Percentiles rank a stretch among this genome's conserved stretches.
Evolutionary conservation across 768 basidiomycete genomes (phyloP).

Genomic region (Trametes cinnabarina): DNA sequence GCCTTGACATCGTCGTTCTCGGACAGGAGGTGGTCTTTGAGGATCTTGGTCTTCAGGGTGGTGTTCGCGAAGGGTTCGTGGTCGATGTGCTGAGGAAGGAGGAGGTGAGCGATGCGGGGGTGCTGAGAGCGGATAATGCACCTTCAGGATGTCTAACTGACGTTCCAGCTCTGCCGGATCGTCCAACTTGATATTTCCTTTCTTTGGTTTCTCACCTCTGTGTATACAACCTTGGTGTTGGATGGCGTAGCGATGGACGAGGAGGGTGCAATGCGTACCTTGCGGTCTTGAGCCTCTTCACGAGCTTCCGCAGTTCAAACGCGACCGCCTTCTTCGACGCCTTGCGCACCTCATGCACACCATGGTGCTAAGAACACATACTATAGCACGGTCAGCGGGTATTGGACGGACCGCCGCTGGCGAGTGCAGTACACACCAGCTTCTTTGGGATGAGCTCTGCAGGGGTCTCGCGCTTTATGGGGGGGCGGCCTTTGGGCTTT

Average conservation of each 20-base stretch:
- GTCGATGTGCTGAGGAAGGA: constrained; percentile 35
- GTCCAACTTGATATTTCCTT: constrained; percentile 29
- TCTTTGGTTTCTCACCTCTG: constrained; percentile 33
- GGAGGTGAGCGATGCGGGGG: constrained; percentile 1
- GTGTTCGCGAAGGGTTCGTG: constrained; percentile 58
- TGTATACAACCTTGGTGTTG: background rate
- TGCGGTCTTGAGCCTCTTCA: constrained; percentile 75
- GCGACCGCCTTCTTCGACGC: constrained; percentile 77
- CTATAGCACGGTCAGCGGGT: constrained; percentile 6
- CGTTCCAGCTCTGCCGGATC: constrained; percentile 51
- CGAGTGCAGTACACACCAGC: constrained; percentile 4
- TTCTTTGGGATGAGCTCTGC: constrained; percentile 14
- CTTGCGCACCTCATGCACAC: constrained; percentile 67
- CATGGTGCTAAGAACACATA: constrained; percentile 63
- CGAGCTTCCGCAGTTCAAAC: constrained; percentile 78
- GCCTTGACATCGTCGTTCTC: constrained; percentile 45
- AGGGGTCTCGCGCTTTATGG: constrained; percentile 23
- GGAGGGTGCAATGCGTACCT: constrained; percentile 57
- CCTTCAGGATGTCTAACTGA: constrained; percentile 67
- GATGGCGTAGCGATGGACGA: too few relatives aligned
- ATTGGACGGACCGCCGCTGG: background rate
- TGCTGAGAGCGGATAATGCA: constrained; percentile 29
- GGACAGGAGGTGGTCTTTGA: constrained; percentile 64
- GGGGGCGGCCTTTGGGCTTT: constrained; percentile 50
- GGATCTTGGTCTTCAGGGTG: constrained; percentile 70